These are phyloP conservation scores for Daldinia sp. DNA, from an alignment of 2,329 filamentous ascomycete species.

Conservation along the genomic window DNA sequence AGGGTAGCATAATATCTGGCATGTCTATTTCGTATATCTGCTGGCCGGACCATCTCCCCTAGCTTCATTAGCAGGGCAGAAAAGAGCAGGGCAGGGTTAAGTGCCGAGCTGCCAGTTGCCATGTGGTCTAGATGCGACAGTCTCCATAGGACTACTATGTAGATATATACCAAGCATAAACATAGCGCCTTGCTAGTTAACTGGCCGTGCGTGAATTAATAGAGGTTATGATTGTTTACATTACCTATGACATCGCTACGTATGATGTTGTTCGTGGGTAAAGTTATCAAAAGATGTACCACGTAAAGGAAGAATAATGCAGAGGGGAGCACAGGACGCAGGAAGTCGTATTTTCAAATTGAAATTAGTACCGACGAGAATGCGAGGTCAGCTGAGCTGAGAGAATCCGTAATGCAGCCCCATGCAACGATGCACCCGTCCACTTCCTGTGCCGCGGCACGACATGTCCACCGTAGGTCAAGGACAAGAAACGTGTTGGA, in stretches of 20 bases:
- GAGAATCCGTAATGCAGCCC: constrained; percentile 6
- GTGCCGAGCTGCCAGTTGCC: constrained; percentile 24
- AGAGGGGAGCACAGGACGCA: constrained; percentile 18
- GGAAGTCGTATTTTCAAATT: constrained; percentile 34
- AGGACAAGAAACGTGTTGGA: background rate
- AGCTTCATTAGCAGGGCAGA: background rate
- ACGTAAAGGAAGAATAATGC: no score
- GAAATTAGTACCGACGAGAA: constrained; percentile 29
- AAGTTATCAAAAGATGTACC: no score
- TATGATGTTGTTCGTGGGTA: no score
- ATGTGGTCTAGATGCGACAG: constrained; percentile 19
- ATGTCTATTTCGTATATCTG: background rate
- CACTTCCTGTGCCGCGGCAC: constrained; percentile 26
- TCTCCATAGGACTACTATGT: constrained; percentile 16
- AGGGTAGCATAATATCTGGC: background rate
- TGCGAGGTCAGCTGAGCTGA: constrained; percentile 37
- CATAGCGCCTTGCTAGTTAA: no score
- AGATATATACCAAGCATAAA: no score
- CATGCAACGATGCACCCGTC: constrained; percentile 19
- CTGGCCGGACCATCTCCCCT: background rate
- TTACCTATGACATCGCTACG: no score
- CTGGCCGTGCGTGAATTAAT: background rate
- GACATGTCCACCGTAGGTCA: constrained; percentile 3
- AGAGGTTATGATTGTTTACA: background rate
- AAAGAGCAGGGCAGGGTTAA: constrained; percentile 6